Percentiles rank a stretch among this genome's conserved stretches.
Evolutionary conservation across 2,329 filamentous ascomycete species (phyloP).

Genomic region (Juglanconis juglandina): DNA sequence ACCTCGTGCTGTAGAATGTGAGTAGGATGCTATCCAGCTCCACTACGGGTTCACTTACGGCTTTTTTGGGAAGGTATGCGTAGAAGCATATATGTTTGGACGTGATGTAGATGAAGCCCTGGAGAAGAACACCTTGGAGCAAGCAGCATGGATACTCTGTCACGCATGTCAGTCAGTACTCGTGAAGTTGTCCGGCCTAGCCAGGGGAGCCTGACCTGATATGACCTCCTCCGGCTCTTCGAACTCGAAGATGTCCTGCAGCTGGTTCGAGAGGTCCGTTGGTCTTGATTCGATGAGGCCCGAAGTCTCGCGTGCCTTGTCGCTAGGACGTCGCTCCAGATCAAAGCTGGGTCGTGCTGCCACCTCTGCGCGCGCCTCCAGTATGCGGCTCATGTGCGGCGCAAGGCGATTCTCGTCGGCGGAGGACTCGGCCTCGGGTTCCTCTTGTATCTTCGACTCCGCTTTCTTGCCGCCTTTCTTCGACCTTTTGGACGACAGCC

Average conservation of each 20-base stretch:
- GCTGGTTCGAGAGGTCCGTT: slow-evolving; percentile 62
- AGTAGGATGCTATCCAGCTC: background rate
- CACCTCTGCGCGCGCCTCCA: slow-evolving; percentile 67
- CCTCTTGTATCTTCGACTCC: slow-evolving; percentile 34
- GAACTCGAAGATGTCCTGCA: slow-evolving; percentile 85
- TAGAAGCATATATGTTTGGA: slow-evolving; percentile 94
- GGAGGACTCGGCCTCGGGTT: slow-evolving; percentile 25
- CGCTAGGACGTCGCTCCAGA: slow-evolving; percentile 43
- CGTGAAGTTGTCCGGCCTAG: background rate
- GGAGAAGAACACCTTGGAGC: slow-evolving; percentile 83
- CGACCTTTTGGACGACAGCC: slow-evolving; percentile 36
- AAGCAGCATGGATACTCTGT: slow-evolving; percentile 91
- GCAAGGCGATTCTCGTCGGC: slow-evolving; percentile 49
- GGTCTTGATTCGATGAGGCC: slow-evolving; percentile 39
- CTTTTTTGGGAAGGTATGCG: slow-evolving; percentile 92
- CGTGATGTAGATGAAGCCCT: slow-evolving; percentile 96
- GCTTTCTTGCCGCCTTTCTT: slow-evolving; percentile 40
- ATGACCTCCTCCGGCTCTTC: slow-evolving; percentile 79
- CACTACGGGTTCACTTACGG: slow-evolving; percentile 47
- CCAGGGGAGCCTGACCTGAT: slow-evolving; percentile 48
- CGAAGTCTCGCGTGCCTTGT: slow-evolving; percentile 30
- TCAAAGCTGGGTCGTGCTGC: slow-evolving; percentile 56
- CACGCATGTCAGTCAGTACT: slow-evolving; percentile 21
- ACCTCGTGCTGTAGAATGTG: slow-evolving; percentile 56
- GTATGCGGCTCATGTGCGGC: slow-evolving; percentile 74